Evolutionary conservation across 352 stramenopile genomes (phyloP).

Genomic region (Phytopythium delawarense): DNA sequence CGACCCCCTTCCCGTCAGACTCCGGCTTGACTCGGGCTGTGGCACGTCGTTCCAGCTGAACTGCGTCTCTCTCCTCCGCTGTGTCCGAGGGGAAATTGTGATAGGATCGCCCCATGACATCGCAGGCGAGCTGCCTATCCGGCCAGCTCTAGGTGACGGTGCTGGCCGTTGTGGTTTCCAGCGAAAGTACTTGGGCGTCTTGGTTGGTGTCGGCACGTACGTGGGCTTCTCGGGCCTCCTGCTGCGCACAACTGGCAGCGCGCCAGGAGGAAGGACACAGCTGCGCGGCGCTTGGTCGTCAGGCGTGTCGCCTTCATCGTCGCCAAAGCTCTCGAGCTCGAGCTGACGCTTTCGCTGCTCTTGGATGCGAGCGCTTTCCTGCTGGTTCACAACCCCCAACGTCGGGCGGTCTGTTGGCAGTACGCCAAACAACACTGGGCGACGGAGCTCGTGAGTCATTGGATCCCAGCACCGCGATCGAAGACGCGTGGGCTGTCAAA

Average conservation of each 20-base stretch:
- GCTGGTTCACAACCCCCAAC: conserved; percentile 45
- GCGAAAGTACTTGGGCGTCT: conserved; percentile 60
- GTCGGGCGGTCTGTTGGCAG: conserved; percentile 29
- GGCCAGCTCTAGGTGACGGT: background rate
- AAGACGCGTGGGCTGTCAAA: background rate
- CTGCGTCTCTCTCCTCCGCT: conserved; percentile 9
- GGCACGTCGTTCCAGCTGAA: conserved; percentile 6
- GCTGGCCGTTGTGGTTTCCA: conserved; percentile 35
- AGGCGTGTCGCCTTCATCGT: conserved; percentile 11
- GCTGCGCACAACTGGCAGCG: conserved; percentile 50
- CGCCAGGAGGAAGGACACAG: conserved; percentile 26
- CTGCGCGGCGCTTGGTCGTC: conserved; percentile 1
- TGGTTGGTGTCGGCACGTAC: conserved; percentile 37
- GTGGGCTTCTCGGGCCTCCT: conserved; percentile 27
- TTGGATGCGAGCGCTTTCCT: conserved; percentile 29
- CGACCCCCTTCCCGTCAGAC: background rate
- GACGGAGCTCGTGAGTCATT: conserved; percentile 56
- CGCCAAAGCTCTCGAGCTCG: conserved; percentile 9
- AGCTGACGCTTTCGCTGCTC: conserved; percentile 20
- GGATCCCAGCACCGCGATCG: no score
- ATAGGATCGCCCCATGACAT: conserved; percentile 1
- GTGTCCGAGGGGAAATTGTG: conserved; percentile 18
- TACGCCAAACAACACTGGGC: conserved; percentile 52
- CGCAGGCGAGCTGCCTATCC: background rate
- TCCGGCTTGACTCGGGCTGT: background rate